These are phyloP conservation scores for Aspergillus felis DNA, from an alignment of 2,329 filamentous ascomycete species.

Conservation along the genomic window DNA sequence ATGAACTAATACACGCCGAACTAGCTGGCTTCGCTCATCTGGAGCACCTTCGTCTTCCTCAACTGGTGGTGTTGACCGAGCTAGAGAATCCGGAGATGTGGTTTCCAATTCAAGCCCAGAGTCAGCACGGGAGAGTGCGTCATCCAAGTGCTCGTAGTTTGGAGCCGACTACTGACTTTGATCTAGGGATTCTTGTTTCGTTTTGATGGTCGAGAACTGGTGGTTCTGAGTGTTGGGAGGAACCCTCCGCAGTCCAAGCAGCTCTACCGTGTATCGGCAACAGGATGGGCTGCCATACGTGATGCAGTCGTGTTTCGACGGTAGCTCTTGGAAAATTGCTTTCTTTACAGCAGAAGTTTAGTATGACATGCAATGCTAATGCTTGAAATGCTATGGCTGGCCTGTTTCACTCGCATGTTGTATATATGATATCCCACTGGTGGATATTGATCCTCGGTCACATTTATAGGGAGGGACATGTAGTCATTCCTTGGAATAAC, in stretches of 20 bases:
- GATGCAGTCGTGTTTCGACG: background rate
- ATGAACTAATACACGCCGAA: background rate
- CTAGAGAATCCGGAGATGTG: slow-evolving; percentile 2
- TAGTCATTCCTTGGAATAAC: background rate
- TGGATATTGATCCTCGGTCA: background rate
- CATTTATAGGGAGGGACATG: too few relatives aligned
- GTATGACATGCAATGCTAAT: background rate
- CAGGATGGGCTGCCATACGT: background rate
- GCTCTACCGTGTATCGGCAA: background rate
- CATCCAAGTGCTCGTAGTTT: background rate
- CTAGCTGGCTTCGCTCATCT: background rate
- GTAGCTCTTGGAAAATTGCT: background rate
- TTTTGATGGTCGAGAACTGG: background rate
- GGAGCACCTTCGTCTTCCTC: background rate
- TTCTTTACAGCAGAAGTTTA: background rate
- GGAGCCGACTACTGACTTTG: background rate
- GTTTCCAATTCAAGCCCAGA: background rate
- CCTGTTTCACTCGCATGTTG: background rate
- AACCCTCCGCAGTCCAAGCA: background rate
- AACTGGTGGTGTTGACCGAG: background rate
- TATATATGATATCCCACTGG: background rate
- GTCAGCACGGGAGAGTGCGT: background rate
- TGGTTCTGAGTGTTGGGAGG: slow-evolving; percentile 1
- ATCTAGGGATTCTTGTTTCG: slow-evolving; percentile 1
- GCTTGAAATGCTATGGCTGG: too few relatives aligned